phyloP scores from a whole-genome alignment of 1,284 basidiomycete genomes.

The Malassezia arunalokei region DNA sequence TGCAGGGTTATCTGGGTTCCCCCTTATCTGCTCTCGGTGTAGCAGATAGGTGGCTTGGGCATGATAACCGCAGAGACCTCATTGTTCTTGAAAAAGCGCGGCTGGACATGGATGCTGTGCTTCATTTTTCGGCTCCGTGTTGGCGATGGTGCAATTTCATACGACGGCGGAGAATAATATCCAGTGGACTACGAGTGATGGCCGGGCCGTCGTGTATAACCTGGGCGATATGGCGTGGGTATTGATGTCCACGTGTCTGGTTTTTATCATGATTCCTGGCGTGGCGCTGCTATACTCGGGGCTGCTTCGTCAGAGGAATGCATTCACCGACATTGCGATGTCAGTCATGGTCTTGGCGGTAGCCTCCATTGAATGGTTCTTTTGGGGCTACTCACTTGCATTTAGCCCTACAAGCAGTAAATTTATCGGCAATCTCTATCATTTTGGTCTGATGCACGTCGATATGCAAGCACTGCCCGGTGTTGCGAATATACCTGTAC shows the following conservation, averaged over 20 bases:
- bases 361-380: constrained; percentile 57
- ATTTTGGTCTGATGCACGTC: constrained; percentile 74
- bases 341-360: constrained; percentile 64
- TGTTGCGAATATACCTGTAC: constrained; percentile 54
- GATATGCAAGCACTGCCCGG: constrained; percentile 58
- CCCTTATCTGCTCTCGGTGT: too few species aligned
- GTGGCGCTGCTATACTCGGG: constrained; percentile 71
- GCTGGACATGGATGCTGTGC: not conserved
- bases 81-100: too few species aligned
- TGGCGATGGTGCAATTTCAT: constrained; percentile 22
- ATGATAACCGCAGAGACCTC: too few species aligned
- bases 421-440: constrained; percentile 53
- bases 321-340: constrained; percentile 79
- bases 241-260: constrained; percentile 50
- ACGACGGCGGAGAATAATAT: constrained; percentile 19
- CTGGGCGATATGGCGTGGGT: constrained; percentile 53
- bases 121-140: too few species aligned
- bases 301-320: constrained; percentile 69
- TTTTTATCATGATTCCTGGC: constrained; percentile 78
- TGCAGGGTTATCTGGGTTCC: too few species aligned
- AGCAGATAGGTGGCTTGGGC: too few species aligned
- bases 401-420: constrained; percentile 46
- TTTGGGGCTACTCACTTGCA: constrained; percentile 47
- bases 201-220: constrained; percentile 35
- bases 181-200: constrained; percentile 6